Base-by-base conservation (phyloP, 805 yeast species). In the Saccharomycopsis oosterbeekiorum region DNA sequence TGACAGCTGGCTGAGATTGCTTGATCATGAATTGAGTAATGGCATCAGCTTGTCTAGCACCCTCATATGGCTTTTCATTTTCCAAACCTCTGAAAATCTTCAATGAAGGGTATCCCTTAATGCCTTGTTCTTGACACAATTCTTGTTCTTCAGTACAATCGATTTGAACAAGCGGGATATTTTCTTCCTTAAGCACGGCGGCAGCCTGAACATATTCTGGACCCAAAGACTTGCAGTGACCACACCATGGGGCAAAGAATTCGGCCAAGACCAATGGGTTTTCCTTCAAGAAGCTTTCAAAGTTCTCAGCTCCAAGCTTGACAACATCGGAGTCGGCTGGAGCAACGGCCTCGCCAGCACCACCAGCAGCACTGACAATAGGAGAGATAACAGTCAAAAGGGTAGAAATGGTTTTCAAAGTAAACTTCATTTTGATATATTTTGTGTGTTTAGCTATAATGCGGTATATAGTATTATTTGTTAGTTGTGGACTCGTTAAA, bases 191-290 rank as follows among this genome's bases (percentile, higher is more conserved):
- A 70, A 88, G 78, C 19, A 70, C 67, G 67, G 85, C 84, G 58
- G 93, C 89, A 59, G 96, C 96, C 67, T 81, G 74, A 59, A 84
- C 77, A 67, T 80, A 88, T 73, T 89, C 86, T 41, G 97, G 97
- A 12, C 90, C 96, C 66, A 89, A 76, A 57, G 81, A 81, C 78
- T 92, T 90, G 80, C 97, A 92, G 77, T 92, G 94, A 17, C 97
- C 97, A 80, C 97, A 92, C 97, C 98, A 93, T 72, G 97, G 96
- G 17, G 96, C 96, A 73, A 86, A 89, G 75, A 89, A 89, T 75
- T 89, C 96, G 21, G 93, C 87, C 65, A 89, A 76, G 24, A 89
- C 96, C 67, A 92, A 78, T 41, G 90, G 88, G 76, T 92, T 87
- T 60, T 80, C 83, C 57, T 76, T 74, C 65, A 93, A 74, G 73